phyloP scores from a whole-genome alignment of 2,329 filamentous ascomycete species.

The Xylariaceae sp. region DNA sequence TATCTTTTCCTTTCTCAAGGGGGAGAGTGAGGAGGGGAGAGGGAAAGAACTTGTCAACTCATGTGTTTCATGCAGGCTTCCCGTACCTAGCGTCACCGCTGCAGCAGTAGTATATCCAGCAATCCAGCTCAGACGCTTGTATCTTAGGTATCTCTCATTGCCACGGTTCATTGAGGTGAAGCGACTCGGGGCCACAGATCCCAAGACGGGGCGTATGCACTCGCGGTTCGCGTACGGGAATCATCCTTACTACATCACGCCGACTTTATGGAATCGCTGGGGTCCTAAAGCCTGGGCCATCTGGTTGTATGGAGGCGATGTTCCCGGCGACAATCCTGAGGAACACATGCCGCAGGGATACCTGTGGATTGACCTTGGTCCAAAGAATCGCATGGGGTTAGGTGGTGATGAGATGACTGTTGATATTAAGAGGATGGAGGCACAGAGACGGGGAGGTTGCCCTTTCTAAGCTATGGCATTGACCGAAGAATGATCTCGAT shows the following conservation, averaged over 20 bases:
- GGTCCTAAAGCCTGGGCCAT: conserved; percentile 50
- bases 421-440: conserved; percentile 35
- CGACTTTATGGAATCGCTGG: conserved; percentile 60
- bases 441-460: conserved; percentile 28
- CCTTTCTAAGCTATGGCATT: conserved; percentile 27
- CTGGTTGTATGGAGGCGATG: conserved; percentile 39
- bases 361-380: conserved; percentile 58
- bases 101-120: conserved; percentile 41
- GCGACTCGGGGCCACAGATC: conserved; percentile 46
- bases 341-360: conserved; percentile 48
- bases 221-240: conserved; percentile 49
- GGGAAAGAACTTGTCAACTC: too few relatives aligned
- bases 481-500: neutral
- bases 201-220: conserved; percentile 49
- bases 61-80: conserved; percentile 31
- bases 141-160: conserved; percentile 54
- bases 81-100: conserved; percentile 38
- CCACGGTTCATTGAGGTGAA: conserved; percentile 49
- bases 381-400: conserved; percentile 48
- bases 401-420: conserved; percentile 47
- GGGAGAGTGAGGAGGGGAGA: too few relatives aligned
- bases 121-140: conserved; percentile 50
- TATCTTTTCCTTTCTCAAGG: too few relatives aligned
- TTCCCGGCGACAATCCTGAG: conserved; percentile 42
- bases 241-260: conserved; percentile 61